Evolutionary conservation across 1,284 basidiomycete species (phyloP).

Genomic region (Xerocomus minutiporus): DNA sequence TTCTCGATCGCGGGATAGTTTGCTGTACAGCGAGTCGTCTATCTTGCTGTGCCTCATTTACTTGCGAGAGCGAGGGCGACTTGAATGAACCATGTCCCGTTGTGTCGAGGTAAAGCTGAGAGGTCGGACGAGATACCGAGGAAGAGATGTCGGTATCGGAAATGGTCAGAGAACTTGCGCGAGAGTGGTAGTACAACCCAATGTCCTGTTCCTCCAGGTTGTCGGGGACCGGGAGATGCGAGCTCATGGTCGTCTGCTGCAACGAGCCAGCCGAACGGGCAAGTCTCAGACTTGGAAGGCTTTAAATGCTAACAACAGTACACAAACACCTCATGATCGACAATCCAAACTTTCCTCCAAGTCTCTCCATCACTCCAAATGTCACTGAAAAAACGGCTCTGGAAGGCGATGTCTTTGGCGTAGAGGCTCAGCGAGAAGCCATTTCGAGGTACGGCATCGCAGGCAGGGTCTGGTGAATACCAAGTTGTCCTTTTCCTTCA

Average conservation of each 20-base stretch:
- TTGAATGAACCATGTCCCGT: slow-evolving; percentile 14
- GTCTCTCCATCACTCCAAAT: slow-evolving; percentile 29
- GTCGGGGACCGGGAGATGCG: slow-evolving; percentile 9
- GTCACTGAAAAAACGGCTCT: slow-evolving; percentile 1
- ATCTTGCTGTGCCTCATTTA: slow-evolving; percentile 14
- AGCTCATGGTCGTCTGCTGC: slow-evolving; percentile 8
- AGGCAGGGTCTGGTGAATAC: slow-evolving; percentile 64
- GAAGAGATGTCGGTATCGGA: slow-evolving; percentile 29
- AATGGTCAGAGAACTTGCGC: slow-evolving; percentile 20
- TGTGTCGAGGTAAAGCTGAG: slow-evolving; percentile 9
- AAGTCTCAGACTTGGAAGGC: neutral
- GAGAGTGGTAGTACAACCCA: slow-evolving; percentile 25
- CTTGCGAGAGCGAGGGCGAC: slow-evolving; percentile 24
- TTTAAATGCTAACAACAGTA: slow-evolving; percentile 11
- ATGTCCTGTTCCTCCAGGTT: slow-evolving; percentile 32
- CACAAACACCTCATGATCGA: slow-evolving; percentile 1
- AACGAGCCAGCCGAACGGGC: neutral
- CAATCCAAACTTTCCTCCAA: slow-evolving; percentile 36
- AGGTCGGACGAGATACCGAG: slow-evolving; percentile 16
- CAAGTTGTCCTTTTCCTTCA: slow-evolving; percentile 4
- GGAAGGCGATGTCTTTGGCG: slow-evolving; percentile 34
- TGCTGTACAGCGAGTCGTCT: slow-evolving; percentile 6
- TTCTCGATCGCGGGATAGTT: slow-evolving; percentile 37
- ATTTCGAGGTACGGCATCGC: slow-evolving; percentile 71
- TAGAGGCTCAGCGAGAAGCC: slow-evolving; percentile 50